These are phyloP conservation scores for Cubamyces sp. DNA, from an alignment of 768 basidiomycete species.

Conservation along the genomic window DNA sequence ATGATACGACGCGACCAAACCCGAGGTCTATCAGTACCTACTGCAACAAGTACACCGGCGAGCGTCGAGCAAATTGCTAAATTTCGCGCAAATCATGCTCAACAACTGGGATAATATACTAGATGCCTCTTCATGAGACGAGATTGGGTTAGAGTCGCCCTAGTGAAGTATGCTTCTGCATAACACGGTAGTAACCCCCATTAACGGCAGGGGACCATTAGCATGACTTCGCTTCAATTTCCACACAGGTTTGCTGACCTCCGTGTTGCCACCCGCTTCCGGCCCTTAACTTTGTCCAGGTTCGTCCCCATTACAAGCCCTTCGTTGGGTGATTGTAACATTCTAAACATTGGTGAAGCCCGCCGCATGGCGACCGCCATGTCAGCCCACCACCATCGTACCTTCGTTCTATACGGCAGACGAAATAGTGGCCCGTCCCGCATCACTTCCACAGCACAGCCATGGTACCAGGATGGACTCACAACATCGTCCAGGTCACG, in stretches of 20 bases:
- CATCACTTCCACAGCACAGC: not conserved
- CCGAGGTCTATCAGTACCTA: constrained; percentile 15
- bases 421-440: not conserved
- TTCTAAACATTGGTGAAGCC: no score
- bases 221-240: not conserved
- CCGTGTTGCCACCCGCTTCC: not conserved
- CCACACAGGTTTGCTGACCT: not conserved
- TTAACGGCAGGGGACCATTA: not conserved
- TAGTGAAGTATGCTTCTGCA: not conserved
- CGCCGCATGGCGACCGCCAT: no score
- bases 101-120: constrained; percentile 18
- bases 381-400: no score
- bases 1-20: constrained; percentile 16
- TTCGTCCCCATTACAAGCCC: not conserved
- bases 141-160: not conserved
- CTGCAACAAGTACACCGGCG: constrained; percentile 12
- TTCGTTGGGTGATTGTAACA: not conserved
- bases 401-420: not conserved
- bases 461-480: constrained; percentile 17
- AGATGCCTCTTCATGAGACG: constrained; percentile 1
- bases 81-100: constrained; percentile 12
- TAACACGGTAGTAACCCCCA: not conserved
- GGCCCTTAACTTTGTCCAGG: no score
- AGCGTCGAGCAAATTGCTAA: constrained; percentile 3
- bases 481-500: not conserved